Evolutionary conservation across 768 basidiomycete species (phyloP).

Genomic region (Coprinellus micaceus): DNA sequence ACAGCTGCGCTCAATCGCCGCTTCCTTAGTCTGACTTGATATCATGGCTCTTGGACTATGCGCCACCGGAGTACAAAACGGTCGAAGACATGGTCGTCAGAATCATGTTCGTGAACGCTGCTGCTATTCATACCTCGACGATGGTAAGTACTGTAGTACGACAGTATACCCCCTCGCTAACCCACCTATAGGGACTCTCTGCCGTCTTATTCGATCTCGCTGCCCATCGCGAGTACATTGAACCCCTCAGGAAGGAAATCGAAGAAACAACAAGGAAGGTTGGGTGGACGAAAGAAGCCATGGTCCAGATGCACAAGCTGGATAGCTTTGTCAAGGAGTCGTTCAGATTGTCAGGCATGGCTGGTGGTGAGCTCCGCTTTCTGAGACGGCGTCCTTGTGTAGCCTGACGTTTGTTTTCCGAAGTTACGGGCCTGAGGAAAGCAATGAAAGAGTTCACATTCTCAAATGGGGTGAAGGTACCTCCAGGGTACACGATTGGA

Average conservation of each 20-base stretch:
- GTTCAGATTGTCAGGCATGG: conserved; percentile 8
- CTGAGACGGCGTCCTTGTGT: too few species aligned
- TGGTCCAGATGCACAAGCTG: conserved; percentile 38
- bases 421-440: conserved; percentile 20
- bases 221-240: conserved; percentile 27
- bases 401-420: background rate
- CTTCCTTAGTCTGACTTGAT: conserved; percentile 38
- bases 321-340: conserved; percentile 47
- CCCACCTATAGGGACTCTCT: too few species aligned
- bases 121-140: conserved; percentile 38
- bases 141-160: conserved; percentile 20
- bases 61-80: conserved; percentile 21
- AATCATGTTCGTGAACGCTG: conserved; percentile 35
- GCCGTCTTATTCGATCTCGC: conserved; percentile 33
- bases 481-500: conserved; percentile 28
- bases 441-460: conserved; percentile 34
- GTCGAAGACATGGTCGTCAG: conserved; percentile 23
- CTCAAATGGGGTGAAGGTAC: conserved; percentile 36
- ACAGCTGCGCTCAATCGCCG: too few species aligned
- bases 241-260: conserved; percentile 40
- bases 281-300: conserved; percentile 32
- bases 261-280: conserved; percentile 28
- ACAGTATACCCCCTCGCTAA: background rate
- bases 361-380: background rate
- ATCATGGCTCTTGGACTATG: conserved; percentile 38